Conservation (phyloP, 2,329 filamentous ascomycete species). For the Pseudogymnoascus sp. region DNA sequence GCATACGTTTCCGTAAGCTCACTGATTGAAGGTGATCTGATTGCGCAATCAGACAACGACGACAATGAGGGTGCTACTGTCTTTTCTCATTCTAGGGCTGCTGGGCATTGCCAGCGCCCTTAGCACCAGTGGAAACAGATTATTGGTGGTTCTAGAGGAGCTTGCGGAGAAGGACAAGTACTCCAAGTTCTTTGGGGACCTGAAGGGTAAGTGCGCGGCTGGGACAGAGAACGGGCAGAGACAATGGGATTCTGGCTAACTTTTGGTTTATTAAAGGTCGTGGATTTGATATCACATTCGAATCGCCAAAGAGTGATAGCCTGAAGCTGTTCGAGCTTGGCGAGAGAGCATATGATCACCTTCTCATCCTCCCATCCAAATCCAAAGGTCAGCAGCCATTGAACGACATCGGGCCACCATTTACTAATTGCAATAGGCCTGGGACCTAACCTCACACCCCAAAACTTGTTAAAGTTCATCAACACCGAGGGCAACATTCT, state of each 20-base stretch:
- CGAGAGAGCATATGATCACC: slow-evolving; percentile 83
- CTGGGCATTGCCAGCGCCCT: slow-evolving; percentile 63
- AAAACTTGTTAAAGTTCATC: slow-evolving; percentile 81
- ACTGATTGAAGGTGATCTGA: slow-evolving; percentile 12
- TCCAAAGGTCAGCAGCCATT: slow-evolving; percentile 62
- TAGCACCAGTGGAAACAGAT: slow-evolving; percentile 69
- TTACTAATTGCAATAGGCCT: slow-evolving; percentile 50
- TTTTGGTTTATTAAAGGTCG: slow-evolving; percentile 48
- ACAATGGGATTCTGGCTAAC: background rate
- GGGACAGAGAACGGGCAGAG: background rate
- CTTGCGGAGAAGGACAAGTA: slow-evolving; percentile 73
- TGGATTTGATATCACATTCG: slow-evolving; percentile 73
- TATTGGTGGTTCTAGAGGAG: slow-evolving; percentile 84
- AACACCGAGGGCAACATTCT: slow-evolving; percentile 89
- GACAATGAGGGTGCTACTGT: slow-evolving; percentile 69
- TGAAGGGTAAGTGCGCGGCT: slow-evolving; percentile 51
- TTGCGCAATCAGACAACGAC: slow-evolving; percentile 21
- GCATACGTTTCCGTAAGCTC: slow-evolving; percentile 32
- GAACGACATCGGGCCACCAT: background rate
- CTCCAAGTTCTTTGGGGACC: slow-evolving; percentile 69
- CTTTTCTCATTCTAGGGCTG: slow-evolving; percentile 61
- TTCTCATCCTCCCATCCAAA: slow-evolving; percentile 81
- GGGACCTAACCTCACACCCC: slow-evolving; percentile 80
- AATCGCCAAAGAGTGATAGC: slow-evolving; percentile 73
- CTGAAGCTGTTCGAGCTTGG: slow-evolving; percentile 78